Percentiles rank a stretch among this genome's conserved stretches.
phyloP scores from a whole-genome alignment of 768 basidiomycete species.

The Guyanaporus albipodus region DNA sequence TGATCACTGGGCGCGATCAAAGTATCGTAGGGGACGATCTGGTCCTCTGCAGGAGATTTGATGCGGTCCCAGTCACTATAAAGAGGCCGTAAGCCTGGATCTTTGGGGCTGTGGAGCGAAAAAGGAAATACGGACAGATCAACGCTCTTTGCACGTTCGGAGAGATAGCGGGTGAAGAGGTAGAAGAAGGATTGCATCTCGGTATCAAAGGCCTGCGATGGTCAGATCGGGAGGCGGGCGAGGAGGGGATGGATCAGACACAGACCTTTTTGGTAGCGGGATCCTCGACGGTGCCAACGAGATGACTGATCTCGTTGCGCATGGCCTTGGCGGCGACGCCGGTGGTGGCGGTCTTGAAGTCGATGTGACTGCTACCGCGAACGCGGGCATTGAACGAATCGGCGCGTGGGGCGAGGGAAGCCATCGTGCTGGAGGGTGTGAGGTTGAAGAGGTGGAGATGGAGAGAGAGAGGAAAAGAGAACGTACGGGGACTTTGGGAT shows the following conservation, averaged over 20 bases:
- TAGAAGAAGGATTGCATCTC: constrained; percentile 86
- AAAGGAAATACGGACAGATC: constrained; percentile 53
- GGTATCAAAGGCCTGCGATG: constrained; percentile 58
- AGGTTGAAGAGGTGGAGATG: too few species aligned
- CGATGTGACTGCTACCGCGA: constrained; percentile 77
- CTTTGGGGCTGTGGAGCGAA: constrained; percentile 1
- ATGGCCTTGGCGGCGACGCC: constrained; percentile 93
- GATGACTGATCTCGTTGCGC: constrained; percentile 95
- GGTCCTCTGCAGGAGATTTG: constrained; percentile 58
- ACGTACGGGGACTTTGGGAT: constrained; percentile 45
- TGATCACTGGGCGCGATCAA: constrained; percentile 45
- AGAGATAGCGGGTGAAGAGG: constrained; percentile 77
- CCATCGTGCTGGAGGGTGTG: constrained; percentile 45
- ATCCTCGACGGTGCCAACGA: constrained; percentile 85
- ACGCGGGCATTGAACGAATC: constrained; percentile 70
- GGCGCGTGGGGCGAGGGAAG: constrained; percentile 51
- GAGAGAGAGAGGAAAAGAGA: constrained; percentile 3
- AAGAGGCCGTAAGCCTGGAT: background rate
- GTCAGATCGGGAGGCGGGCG: constrained; percentile 17
- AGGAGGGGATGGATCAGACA: constrained; percentile 2
- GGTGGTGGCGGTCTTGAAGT: constrained; percentile 98
- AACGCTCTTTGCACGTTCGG: constrained; percentile 62
- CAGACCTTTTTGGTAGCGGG: constrained; percentile 80
- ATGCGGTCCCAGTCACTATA: constrained; percentile 42
- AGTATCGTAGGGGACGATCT: constrained; percentile 57